Evolutionary conservation across 805 yeast species (phyloP).

Genomic region (Wickerhamomyces chambardii): DNA sequence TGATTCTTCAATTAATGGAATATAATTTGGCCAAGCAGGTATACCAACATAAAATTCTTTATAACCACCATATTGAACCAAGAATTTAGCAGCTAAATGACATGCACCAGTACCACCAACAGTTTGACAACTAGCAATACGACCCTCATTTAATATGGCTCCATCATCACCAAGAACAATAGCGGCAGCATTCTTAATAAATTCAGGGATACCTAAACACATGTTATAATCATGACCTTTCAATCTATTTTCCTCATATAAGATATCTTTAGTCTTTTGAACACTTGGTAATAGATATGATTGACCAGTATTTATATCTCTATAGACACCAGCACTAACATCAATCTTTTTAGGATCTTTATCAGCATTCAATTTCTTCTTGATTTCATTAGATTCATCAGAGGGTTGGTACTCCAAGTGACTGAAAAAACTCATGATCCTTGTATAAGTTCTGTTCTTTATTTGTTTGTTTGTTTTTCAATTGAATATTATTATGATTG

Average conservation of each 20-base stretch:
- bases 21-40: slow-evolving; percentile 95
- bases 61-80: slow-evolving; percentile 47
- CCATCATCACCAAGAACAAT: no score
- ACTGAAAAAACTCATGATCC: no score
- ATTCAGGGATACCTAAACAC: slow-evolving; percentile 44
- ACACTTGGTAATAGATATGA: slow-evolving; percentile 86
- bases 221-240: slow-evolving; percentile 65
- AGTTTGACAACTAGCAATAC: slow-evolving; percentile 81
- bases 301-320: slow-evolving; percentile 78
- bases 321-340: slow-evolving; percentile 60
- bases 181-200: slow-evolving; percentile 43
- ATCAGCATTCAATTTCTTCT: no score
- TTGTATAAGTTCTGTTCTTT: no score
- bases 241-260: slow-evolving; percentile 44
- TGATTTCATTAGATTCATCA: no score
- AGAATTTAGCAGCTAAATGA: slow-evolving; percentile 74
- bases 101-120: slow-evolving; percentile 94
- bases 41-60: slow-evolving; percentile 59
- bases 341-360: slow-evolving; percentile 48
- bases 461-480: no score
- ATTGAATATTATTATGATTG: no score
- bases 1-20: slow-evolving; percentile 66
- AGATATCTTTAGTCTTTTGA: slow-evolving; percentile 47
- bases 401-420: no score
- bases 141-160: no score